Conservation (phyloP, 148 eudicot species). For the Chenopodium formosanum region DNA sequence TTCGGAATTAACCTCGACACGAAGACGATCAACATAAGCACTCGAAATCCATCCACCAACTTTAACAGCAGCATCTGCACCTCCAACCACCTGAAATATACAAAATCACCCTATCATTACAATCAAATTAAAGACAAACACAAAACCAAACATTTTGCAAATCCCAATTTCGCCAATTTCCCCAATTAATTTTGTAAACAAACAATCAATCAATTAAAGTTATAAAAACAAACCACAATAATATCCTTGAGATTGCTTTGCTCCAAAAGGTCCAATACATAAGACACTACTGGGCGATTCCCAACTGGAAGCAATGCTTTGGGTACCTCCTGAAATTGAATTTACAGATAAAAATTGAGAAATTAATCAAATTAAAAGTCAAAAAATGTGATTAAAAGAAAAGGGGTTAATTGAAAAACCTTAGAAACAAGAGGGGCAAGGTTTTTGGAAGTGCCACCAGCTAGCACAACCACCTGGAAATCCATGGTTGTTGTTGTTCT, state of each 20-base stretch:
- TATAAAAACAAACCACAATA: slow-evolving; percentile 63
- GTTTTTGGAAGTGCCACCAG: slow-evolving; percentile 85
- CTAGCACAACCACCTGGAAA: slow-evolving; percentile 94
- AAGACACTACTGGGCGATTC: slow-evolving; percentile 80
- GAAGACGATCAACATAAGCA: slow-evolving; percentile 81
- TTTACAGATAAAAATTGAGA: not conserved
- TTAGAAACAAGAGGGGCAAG: slow-evolving; percentile 86
- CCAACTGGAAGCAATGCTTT: slow-evolving; percentile 93
- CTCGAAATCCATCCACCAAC: slow-evolving; percentile 84
- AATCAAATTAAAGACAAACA: slow-evolving; percentile 2
- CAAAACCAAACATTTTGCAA: not conserved
- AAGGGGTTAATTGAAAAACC: slow-evolving; percentile 33
- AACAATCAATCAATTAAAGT: not conserved
- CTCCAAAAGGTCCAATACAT: slow-evolving; percentile 85
- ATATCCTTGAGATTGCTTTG: slow-evolving; percentile 74
- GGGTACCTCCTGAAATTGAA: slow-evolving; percentile 66
- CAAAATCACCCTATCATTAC: slow-evolving; percentile 4
- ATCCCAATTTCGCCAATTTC: not conserved
- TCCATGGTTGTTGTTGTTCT: slow-evolving; percentile 47
- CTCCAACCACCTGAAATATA: slow-evolving; percentile 78
- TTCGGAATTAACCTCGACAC: slow-evolving; percentile 57
- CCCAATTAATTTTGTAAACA: not conserved
- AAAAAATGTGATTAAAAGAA: not conserved
- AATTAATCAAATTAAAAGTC: slow-evolving; percentile 6
- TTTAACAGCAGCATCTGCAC: slow-evolving; percentile 69